Conservation (phyloP, 805 yeast genomes). For the Lipomyces orientalis region DNA sequence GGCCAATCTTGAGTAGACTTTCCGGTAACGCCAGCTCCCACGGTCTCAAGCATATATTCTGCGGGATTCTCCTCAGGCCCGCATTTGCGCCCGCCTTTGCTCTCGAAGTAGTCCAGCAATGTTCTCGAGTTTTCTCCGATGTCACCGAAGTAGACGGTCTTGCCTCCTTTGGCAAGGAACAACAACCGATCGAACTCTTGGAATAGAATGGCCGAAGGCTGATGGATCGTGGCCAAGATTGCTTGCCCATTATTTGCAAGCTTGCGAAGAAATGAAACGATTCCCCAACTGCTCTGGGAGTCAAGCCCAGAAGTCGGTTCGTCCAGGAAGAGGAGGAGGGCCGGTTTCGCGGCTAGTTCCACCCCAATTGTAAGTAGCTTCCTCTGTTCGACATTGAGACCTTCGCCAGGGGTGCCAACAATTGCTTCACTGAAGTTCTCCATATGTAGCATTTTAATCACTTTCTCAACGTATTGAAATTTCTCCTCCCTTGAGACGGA, state of each 20-base stretch:
- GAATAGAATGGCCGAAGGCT: conserved; percentile 72
- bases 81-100: conserved; percentile 68
- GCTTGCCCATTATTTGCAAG: conserved; percentile 75
- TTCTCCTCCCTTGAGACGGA: conserved; percentile 62
- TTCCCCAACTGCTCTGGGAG: conserved; percentile 67
- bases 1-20: conserved; percentile 42
- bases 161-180: conserved; percentile 75
- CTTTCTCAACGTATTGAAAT: conserved; percentile 68
- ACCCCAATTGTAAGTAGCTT: conserved; percentile 73
- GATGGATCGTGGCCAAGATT: conserved; percentile 75
- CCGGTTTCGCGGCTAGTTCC: conserved; percentile 72
- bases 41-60: conserved; percentile 82
- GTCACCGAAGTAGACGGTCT: conserved; percentile 81
- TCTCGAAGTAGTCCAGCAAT: conserved; percentile 69
- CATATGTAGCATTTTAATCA: conserved; percentile 71
- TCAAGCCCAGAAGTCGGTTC: conserved; percentile 79
- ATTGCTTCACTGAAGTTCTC: conserved; percentile 73
- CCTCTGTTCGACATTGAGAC: conserved; percentile 69
- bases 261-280: conserved; percentile 67
- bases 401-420: conserved; percentile 77
- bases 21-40: conserved; percentile 49
- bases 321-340: conserved; percentile 62
- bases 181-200: conserved; percentile 70
- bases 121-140: conserved; percentile 67
- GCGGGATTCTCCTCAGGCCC: conserved; percentile 77